Evolutionary conservation across 805 yeast species (phyloP).

Genomic region (Ogataea chonburiensis): DNA sequence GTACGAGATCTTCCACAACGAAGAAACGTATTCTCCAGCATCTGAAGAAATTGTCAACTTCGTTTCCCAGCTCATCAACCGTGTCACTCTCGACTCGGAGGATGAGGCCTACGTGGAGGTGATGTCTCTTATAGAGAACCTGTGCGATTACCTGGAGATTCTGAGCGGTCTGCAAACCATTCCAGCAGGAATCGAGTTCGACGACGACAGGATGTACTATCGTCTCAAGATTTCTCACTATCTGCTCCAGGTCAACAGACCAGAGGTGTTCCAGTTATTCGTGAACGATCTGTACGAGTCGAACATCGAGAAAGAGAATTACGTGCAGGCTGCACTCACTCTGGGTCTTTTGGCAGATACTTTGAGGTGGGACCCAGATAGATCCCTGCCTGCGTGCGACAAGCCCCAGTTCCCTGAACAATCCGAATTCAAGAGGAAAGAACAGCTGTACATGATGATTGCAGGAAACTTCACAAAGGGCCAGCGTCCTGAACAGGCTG

Average conservation of each 20-base stretch:
- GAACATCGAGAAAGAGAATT: conserved; percentile 58
- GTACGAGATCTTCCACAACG: conserved; percentile 59
- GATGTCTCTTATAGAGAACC: conserved; percentile 48
- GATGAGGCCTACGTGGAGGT: conserved; percentile 59
- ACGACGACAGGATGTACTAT: conserved; percentile 82
- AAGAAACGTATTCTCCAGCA: conserved; percentile 53
- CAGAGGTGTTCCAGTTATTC: conserved; percentile 78
- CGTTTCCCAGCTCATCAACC: conserved; percentile 46
- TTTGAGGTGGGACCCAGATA: conserved; percentile 68
- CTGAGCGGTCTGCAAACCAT: conserved; percentile 68
- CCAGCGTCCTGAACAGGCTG: conserved; percentile 73
- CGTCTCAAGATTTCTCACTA: conserved; percentile 72
- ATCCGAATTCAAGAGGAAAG: conserved; percentile 78
- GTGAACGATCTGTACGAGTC: conserved; percentile 70
- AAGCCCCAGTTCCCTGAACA: conserved; percentile 80
- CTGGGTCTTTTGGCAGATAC: conserved; percentile 75
- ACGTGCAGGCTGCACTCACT: conserved; percentile 80
- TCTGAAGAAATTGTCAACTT: conserved; percentile 53
- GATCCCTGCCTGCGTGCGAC: conserved; percentile 50
- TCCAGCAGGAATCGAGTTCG: conserved; percentile 80
- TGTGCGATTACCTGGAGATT: conserved; percentile 61
- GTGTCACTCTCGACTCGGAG: conserved; percentile 56
- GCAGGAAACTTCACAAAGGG: conserved; percentile 72
- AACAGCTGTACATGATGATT: conserved; percentile 63
- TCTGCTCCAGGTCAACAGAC: conserved; percentile 72